Evolutionary conservation across 169 alveolate genomes (phyloP).

Genomic region (Cryptosporidium baileyi): DNA sequence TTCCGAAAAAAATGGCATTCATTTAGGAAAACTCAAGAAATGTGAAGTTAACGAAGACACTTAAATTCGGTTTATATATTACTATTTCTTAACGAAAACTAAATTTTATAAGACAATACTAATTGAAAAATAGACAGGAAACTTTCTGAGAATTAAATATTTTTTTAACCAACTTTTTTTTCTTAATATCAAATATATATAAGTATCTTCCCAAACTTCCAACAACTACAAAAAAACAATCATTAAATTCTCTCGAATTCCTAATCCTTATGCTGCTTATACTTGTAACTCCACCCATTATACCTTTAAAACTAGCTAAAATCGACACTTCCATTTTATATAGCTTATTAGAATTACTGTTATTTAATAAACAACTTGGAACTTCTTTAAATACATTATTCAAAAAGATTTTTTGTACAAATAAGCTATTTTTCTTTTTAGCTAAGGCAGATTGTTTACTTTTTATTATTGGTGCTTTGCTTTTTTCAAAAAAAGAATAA

Average conservation of each 20-base stretch:
- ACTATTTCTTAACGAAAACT: no score
- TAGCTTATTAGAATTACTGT: neutral
- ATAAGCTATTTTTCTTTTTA: neutral
- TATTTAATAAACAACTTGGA: neutral
- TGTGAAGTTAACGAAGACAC: no score
- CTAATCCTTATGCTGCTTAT: neutral
- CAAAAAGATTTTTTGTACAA: neutral
- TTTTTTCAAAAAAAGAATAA: neutral
- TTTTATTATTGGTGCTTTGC: neutral
- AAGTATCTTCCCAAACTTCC: constrained; percentile 35
- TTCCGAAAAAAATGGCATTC: no score
- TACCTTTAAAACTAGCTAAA: constrained; percentile 42
- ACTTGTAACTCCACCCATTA: constrained; percentile 38
- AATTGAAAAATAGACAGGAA: no score
- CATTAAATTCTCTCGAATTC: neutral
- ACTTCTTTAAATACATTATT: neutral
- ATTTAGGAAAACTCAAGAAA: no score
- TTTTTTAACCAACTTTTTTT: constrained; percentile 18
- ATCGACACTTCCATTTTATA: constrained; percentile 11
- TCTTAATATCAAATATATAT: constrained; percentile 45
- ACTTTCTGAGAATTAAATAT: constrained; percentile 25
- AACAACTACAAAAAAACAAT: neutral
- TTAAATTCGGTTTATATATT: no score
- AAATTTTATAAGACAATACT: no score
- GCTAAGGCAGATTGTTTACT: constrained; percentile 11